Evolutionary conservation across 768 basidiomycete species (phyloP).

Genomic region (Coprinellus aureogranulatus): DNA sequence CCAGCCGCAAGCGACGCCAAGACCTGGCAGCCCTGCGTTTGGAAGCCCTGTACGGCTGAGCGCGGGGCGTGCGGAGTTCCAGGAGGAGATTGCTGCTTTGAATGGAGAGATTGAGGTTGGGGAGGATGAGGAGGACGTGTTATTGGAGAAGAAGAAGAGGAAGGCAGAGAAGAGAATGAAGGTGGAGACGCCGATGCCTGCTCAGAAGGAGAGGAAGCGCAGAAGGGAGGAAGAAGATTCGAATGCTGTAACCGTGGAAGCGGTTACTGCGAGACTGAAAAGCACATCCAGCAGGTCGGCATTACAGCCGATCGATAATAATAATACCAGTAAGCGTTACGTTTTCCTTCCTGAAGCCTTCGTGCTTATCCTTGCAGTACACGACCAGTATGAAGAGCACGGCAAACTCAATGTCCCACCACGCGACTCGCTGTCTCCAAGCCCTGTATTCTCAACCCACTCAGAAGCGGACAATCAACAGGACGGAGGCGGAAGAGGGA

Average conservation of each 20-base stretch:
- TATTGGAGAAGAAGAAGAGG: not conserved
- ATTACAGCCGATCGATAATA: slow-evolving; percentile 44
- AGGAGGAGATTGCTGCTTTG: slow-evolving; percentile 44
- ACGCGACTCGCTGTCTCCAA: slow-evolving; percentile 39
- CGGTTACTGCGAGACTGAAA: slow-evolving; percentile 51
- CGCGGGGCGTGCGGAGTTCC: slow-evolving; percentile 57
- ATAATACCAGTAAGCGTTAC: slow-evolving; percentile 36
- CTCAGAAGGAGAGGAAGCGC: slow-evolving; percentile 21
- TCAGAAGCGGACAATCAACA: slow-evolving; percentile 25
- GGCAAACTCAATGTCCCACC: slow-evolving; percentile 18
- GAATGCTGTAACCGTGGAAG: slow-evolving; percentile 30
- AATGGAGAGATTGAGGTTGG: slow-evolving; percentile 32
- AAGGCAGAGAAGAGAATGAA: slow-evolving; percentile 6
- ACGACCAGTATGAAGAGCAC: slow-evolving; percentile 3
- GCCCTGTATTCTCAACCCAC: slow-evolving; percentile 36
- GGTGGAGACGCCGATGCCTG: not conserved
- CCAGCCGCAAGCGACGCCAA: slow-evolving; percentile 43
- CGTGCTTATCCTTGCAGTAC: slow-evolving; percentile 15
- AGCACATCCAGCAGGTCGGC: slow-evolving; percentile 59
- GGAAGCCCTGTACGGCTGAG: slow-evolving; percentile 59
- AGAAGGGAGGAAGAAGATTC: slow-evolving; percentile 26
- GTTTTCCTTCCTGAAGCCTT: slow-evolving; percentile 16
- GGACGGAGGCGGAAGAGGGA: slow-evolving; percentile 48
- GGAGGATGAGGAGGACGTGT: slow-evolving; percentile 18
- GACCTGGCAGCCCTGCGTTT: slow-evolving; percentile 66